Evolutionary conservation across 306 rosid species (phyloP).

Genomic region (Citrullus mucosospermus): DNA sequence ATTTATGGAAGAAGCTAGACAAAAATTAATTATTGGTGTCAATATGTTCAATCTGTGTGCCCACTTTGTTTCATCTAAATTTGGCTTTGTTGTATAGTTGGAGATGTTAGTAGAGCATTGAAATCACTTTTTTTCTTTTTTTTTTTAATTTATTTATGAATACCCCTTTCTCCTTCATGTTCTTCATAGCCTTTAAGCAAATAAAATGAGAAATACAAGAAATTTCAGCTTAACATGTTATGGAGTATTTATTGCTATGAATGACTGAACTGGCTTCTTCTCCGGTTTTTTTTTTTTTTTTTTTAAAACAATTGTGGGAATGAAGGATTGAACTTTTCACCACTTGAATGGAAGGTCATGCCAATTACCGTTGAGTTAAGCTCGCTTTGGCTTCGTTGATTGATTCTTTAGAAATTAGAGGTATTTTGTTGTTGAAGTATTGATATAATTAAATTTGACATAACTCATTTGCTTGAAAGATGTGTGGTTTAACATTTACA

Average conservation of each 20-base stretch:
- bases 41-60: neutral
- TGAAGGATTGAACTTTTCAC: no score
- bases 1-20: conserved; percentile 35
- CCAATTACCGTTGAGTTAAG: no score
- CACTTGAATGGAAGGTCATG: no score
- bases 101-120: neutral
- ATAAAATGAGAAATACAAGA: neutral
- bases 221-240: neutral
- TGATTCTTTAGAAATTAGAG: no score
- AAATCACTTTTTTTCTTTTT: neutral
- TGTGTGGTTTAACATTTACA: no score
- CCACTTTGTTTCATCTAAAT: neutral
- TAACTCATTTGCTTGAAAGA: no score
- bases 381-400: no score
- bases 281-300: neutral
- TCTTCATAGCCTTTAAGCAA: neutral
- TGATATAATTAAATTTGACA: no score
- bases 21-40: neutral
- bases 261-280: neutral
- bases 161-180: neutral
- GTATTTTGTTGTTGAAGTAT: no score
- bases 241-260: neutral
- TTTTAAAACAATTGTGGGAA: no score
- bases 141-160: neutral
- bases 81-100: neutral